These are phyloP conservation scores for Podaxis sp. DNA, from an alignment of 768 basidiomycete genomes.

Conservation along the genomic window DNA sequence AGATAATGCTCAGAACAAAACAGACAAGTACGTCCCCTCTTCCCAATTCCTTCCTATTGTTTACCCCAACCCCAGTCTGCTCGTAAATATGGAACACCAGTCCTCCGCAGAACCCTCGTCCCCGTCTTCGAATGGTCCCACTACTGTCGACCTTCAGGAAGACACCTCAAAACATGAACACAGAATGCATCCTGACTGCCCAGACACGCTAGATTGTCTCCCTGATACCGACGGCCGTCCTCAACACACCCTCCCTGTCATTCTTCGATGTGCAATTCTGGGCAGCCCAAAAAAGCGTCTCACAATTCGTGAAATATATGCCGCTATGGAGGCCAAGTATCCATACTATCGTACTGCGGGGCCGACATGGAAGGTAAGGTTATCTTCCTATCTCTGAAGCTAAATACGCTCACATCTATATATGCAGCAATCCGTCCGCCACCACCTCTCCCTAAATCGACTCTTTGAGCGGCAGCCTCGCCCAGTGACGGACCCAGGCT, in stretches of 20 bases:
- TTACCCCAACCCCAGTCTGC: constrained; percentile 24
- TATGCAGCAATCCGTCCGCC: constrained; percentile 80
- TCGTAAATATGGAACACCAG: constrained; percentile 26
- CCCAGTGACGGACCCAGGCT: constrained; percentile 82
- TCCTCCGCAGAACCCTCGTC: constrained; percentile 5
- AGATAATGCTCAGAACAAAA: constrained; percentile 36
- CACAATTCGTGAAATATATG: constrained; percentile 84
- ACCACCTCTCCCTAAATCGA: constrained; percentile 80
- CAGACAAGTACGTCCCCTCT: constrained; percentile 40
- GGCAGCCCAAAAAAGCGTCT: constrained; percentile 74
- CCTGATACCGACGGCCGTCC: constrained; percentile 79
- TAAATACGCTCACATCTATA: constrained; percentile 14
- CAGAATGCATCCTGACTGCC: constrained; percentile 72
- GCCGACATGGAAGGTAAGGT: constrained; percentile 78
- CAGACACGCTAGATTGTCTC: constrained; percentile 73
- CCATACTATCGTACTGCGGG: constrained; percentile 80
- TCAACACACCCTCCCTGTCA: constrained; percentile 83
- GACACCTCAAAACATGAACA: constrained; percentile 38
- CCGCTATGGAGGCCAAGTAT: constrained; percentile 85
- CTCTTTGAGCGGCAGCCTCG: constrained; percentile 81
- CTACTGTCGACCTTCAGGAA: constrained; percentile 14
- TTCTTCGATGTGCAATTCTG: constrained; percentile 80
- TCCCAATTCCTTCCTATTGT: constrained; percentile 10
- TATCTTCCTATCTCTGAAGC: constrained; percentile 11
- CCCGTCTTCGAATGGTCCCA: constrained; percentile 8